These are phyloP conservation scores for Calocybe gangraenosa DNA, from an alignment of 768 basidiomycete genomes.

Conservation along the genomic window DNA sequence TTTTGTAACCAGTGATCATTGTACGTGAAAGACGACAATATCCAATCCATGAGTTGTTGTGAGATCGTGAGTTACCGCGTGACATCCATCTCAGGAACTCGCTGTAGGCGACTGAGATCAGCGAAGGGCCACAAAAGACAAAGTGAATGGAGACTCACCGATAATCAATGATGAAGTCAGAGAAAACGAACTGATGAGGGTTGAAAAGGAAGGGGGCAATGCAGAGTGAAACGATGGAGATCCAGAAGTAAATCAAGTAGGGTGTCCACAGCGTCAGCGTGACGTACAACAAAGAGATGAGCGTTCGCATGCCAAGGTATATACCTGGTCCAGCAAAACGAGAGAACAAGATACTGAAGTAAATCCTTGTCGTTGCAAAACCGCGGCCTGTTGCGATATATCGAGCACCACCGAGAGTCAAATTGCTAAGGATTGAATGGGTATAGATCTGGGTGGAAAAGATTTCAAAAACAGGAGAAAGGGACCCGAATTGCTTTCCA, in stretches of 20 bases:
- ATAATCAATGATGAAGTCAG: conserved; percentile 97
- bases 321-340: conserved; percentile 98
- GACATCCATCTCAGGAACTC: conserved; percentile 99
- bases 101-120: conserved; percentile 36
- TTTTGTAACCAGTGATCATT: conserved; percentile 99
- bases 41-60: conserved; percentile 98
- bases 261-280: conserved; percentile 90
- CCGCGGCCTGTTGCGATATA: conserved; percentile 99
- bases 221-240: conserved; percentile 89
- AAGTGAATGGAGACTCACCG: conserved; percentile 38
- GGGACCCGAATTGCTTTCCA: conserved; percentile 88
- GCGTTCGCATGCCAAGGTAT: conserved; percentile 92
- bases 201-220: conserved; percentile 98
- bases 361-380: conserved; percentile 93
- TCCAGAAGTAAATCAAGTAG: conserved; percentile 96
- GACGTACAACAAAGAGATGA: conserved; percentile 91
- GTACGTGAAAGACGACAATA: conserved; percentile 98
- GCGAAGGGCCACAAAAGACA: conserved; percentile 1
- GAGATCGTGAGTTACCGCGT: conserved; percentile 94
- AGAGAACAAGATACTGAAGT: conserved; percentile 93
- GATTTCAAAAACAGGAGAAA: conserved; percentile 95
- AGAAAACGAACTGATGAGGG: conserved; percentile 98
- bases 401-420: conserved; percentile 96
- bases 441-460: conserved; percentile 98
- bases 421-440: conserved; percentile 93